phyloP scores from a whole-genome alignment of 192 early-diverging fungal species.

The Hyaloraphidium curvatum region DNA sequence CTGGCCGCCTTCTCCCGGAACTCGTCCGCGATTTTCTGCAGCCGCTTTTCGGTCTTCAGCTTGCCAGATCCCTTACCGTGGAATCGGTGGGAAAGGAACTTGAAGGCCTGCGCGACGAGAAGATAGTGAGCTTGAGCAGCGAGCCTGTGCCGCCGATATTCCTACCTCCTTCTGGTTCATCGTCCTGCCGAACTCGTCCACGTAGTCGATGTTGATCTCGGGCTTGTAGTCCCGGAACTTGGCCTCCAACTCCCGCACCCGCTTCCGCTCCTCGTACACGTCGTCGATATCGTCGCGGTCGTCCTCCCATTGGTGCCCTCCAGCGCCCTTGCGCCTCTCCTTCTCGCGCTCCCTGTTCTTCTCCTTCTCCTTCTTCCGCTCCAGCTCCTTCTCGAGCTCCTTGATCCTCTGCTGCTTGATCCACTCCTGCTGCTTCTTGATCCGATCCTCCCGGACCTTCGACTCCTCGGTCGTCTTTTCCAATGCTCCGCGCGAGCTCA shows the following conservation, averaged over 20 bases:
- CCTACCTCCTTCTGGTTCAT: slow-evolving; percentile 65
- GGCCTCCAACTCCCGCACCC: slow-evolving; percentile 24
- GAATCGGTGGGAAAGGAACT: slow-evolving; percentile 80
- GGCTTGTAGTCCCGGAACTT: slow-evolving; percentile 83
- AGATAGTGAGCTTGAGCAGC: not conserved
- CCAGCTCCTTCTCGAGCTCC: slow-evolving; percentile 34
- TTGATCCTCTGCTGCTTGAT: slow-evolving; percentile 42
- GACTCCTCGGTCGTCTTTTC: slow-evolving; percentile 48
- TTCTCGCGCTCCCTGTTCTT: slow-evolving; percentile 27
- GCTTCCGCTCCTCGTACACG: slow-evolving; percentile 12
- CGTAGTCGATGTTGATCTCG: slow-evolving; percentile 72
- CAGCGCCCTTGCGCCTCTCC: slow-evolving; percentile 12
- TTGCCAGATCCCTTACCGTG: slow-evolving; percentile 87
- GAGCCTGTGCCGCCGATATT: too few relatives aligned
- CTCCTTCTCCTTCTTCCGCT: slow-evolving; percentile 53
- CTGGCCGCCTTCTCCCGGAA: slow-evolving; percentile 51
- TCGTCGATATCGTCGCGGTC: not conserved
- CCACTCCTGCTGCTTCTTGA: slow-evolving; percentile 45
- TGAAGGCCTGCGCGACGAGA: slow-evolving; percentile 63
- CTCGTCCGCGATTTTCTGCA: slow-evolving; percentile 67
- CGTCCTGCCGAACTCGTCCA: slow-evolving; percentile 66
- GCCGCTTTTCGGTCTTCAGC: slow-evolving; percentile 77
- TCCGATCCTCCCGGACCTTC: slow-evolving; percentile 33
- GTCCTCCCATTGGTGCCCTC: not conserved
- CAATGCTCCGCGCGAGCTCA: slow-evolving; percentile 26